Percentiles rank a stretch among this genome's conserved stretches.
Evolutionary conservation across 2,329 filamentous ascomycete genomes (phyloP).

Genomic region (Didymella pomorum): DNA sequence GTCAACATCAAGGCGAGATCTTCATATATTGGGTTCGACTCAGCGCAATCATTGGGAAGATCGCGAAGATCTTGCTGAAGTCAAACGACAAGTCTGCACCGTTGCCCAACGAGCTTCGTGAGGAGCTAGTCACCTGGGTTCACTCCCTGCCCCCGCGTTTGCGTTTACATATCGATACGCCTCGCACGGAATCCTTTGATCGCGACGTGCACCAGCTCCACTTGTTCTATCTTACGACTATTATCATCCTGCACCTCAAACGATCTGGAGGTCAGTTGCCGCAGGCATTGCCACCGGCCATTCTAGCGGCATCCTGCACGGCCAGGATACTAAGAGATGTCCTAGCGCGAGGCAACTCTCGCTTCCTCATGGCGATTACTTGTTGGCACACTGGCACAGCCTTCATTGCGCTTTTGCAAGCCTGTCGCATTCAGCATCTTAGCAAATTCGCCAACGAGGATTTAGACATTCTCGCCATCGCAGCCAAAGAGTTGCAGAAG

Average conservation of each 20-base stretch:
- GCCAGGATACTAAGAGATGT: slow-evolving; percentile 33
- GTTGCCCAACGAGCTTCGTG: background rate
- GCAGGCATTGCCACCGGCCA: slow-evolving; percentile 33
- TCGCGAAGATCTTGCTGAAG: background rate
- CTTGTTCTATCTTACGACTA: slow-evolving; percentile 35
- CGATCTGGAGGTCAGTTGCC: slow-evolving; percentile 32
- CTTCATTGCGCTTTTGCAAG: slow-evolving; percentile 28
- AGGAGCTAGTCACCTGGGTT: background rate
- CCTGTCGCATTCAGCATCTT: background rate
- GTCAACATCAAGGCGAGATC: slow-evolving; percentile 34
- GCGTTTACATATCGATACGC: background rate
- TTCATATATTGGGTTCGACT: slow-evolving; percentile 37
- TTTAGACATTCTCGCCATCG: slow-evolving; percentile 27
- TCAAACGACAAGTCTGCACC: background rate
- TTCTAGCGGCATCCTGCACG: slow-evolving; percentile 34
- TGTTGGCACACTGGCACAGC: slow-evolving; percentile 36
- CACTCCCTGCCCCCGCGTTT: background rate
- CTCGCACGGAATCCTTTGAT: background rate
- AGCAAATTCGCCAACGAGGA: background rate
- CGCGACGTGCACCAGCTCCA: slow-evolving; percentile 33
- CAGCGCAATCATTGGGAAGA: slow-evolving; percentile 34
- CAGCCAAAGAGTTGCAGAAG: slow-evolving; percentile 31
- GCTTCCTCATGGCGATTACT: slow-evolving; percentile 36
- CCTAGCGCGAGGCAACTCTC: slow-evolving; percentile 32
- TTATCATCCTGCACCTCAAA: slow-evolving; percentile 34